Base-by-base conservation (phyloP, 2,329 filamentous ascomycete species). In the Microcyclosporella mali region DNA sequence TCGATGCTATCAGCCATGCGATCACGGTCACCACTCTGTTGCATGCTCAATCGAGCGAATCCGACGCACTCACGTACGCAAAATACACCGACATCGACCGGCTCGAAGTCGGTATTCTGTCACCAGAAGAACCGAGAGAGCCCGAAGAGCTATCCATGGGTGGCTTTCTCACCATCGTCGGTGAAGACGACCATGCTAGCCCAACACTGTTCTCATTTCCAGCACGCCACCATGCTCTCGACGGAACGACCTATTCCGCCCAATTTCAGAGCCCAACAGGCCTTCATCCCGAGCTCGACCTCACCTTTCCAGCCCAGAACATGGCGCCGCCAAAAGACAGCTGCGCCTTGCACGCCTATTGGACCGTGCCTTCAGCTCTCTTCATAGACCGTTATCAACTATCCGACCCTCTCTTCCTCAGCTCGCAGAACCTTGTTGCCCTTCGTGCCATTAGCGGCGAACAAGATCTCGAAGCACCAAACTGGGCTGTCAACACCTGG, bases 351-450 rank as follows among this genome's bases (percentile, higher is more conserved):
- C 82, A 95, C 65, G 77, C 85, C 9, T 87, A 94, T 64, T 68
- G 95, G 18, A 94, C 87, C 0, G 77, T 95, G 2, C 89, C 90
- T 1, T 85, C 82, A 18, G 68, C 74, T 37, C 73, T 95, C 49
- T 95, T 97, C 65, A 79, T 85, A 30, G 90, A 97, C 69, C 82
- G 82, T 58, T 94, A 95, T 66, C 88, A 94, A 65, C 76, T 95
- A 47, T 73, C 71, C 17, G 85, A 89, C 61, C 66, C 76, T 0
- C 73, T 95, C 4, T 92, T 94, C 66, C 74, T 94, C 21, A 66
- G 78, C 3, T 89, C 87, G 1, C 88, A 94, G 57, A 87, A 94
- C 58, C 74, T 95, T 15, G 71, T 74, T 2, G 70, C 77, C 2
- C 68, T 94, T 31, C 80, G 75, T 33, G 79, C 83, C 50, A 75